These are phyloP conservation scores for Vitis cinerea DNA, from an alignment of 164 flowering plant genomes.

Conservation along the genomic window DNA sequence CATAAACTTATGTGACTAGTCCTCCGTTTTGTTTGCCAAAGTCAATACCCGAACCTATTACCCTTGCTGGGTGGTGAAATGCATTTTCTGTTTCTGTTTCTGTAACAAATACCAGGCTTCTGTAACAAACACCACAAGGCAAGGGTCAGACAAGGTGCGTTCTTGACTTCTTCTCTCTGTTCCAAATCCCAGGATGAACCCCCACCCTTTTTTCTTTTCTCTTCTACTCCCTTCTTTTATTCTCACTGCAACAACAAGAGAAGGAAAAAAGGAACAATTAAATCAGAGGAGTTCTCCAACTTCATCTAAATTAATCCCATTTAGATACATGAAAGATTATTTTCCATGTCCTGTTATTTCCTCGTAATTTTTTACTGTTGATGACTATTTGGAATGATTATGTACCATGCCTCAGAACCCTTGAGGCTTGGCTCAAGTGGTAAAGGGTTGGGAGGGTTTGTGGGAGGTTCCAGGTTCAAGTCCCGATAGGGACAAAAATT, in stretches of 20 bases:
- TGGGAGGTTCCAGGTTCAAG: no score
- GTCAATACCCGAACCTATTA: slow-evolving; percentile 94
- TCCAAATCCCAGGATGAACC: slow-evolving; percentile 1
- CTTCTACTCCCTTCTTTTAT: not conserved
- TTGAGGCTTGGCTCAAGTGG: no score
- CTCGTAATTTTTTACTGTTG: no score
- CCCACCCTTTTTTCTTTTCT: slow-evolving; percentile 1
- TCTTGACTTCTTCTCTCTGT: slow-evolving; percentile 71
- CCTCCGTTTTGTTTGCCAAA: slow-evolving; percentile 25
- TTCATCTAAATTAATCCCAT: no score
- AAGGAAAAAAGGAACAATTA: not conserved
- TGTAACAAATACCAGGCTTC: slow-evolving; percentile 22
- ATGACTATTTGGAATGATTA: no score
- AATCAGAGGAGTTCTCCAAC: no score
- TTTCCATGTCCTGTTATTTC: no score
- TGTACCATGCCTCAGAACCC: no score
- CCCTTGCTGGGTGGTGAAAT: slow-evolving; percentile 41
- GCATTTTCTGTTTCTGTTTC: not conserved
- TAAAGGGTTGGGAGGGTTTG: no score
- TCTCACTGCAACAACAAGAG: slow-evolving; percentile 4
- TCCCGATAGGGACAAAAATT: no score
- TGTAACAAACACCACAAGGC: slow-evolving; percentile 31
- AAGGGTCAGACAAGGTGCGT: slow-evolving; percentile 76
- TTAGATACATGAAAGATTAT: no score
- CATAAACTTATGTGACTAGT: not conserved